Evolutionary conservation across 192 early-diverging fungal genomes (phyloP), one percentile per base, ranked within the genome.

Genomic region (Rhizophagus sp.): DNA sequence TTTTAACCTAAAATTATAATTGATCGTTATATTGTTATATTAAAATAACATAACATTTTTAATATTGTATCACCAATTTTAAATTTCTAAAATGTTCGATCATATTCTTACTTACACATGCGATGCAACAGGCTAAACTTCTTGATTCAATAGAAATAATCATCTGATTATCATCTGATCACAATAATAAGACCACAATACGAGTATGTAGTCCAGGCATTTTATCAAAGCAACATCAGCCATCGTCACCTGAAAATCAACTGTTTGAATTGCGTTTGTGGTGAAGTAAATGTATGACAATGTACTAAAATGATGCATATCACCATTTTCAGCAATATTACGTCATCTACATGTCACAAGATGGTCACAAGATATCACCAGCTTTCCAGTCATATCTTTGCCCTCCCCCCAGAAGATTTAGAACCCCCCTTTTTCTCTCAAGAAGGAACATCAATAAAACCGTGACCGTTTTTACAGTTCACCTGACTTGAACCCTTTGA

Each of bases 191-290:
- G 44, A 47, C 44, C 44, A 47, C 44, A 47, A 47, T 47, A 47
- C 11, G 44, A 47, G 44, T 47, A 47, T 47, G 44, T 47, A 47
- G 44, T 47, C 44, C 44, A 47, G 62, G 4, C 62, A 63, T 25
- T 22, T 63, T 24, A 25, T 63, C 62, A 10, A 25, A 63, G 62
- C 24, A 24, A 25, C 24, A 24, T 70, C 36, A 41, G 39, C 33
- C 61, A 63, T 69, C 27, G 66, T 78, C 76, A 78, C 76, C 76
- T 78, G 76, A 78, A 78, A 78, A 78, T 78, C 76, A 78, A 78
- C 41, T 44, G 44, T 44, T 44, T 47, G 44, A 47, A 47, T 47
- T 47, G 44, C 44, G 44, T 12, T 41, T 34, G 49, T 49, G 22
- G 36, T 44, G 62, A 24, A n/a, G 10, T 17, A 77, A 78, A 78